Evolutionary conservation across 345 rosid species (phyloP).

Genomic region (Gossypium australe): DNA sequence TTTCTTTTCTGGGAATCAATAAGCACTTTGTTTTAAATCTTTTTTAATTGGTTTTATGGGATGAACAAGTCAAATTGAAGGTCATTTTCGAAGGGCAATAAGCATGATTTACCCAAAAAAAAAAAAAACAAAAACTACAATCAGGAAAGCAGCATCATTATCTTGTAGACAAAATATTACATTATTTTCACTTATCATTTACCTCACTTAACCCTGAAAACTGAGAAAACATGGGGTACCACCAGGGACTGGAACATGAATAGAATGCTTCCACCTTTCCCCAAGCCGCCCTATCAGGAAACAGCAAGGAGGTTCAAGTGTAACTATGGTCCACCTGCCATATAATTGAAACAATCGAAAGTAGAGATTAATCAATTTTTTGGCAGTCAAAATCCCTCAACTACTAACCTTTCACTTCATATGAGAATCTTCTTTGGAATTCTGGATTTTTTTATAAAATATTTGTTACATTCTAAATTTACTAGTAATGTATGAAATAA

Average conservation of each 20-base stretch:
- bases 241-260: not conserved
- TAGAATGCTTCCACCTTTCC: not conserved
- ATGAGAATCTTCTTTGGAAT: not conserved
- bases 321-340: not conserved
- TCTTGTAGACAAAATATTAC: not conserved
- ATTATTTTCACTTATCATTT: not conserved
- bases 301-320: not conserved
- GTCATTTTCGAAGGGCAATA: not conserved
- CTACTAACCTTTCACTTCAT: slow-evolving; percentile 9
- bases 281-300: no score
- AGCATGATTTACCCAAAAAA: not conserved
- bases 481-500: no score
- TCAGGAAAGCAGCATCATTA: not conserved
- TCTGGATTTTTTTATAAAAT: no score
- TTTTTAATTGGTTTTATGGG: not conserved
- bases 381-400: slow-evolving; percentile 21
- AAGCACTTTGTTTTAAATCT: not conserved
- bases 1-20: not conserved
- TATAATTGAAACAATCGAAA: not conserved
- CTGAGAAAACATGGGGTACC: not conserved
- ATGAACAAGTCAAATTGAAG: not conserved
- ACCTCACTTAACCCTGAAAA: not conserved
- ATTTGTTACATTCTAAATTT: no score
- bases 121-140: no score
- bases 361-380: slow-evolving; percentile 4